Conservation (phyloP, 129 eudicot species). For the Flaveria brownii region DNA sequence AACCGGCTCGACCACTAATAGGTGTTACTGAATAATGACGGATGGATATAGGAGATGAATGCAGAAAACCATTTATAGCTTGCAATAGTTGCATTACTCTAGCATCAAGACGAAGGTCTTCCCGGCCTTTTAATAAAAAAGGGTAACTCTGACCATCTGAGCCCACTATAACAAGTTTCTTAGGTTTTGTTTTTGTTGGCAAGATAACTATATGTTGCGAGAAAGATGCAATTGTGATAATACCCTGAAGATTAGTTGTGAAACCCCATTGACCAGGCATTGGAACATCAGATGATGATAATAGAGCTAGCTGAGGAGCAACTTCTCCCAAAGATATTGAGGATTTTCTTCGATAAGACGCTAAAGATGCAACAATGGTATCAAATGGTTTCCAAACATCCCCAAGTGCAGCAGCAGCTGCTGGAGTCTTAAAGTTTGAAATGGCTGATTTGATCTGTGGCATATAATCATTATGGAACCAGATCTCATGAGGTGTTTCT, state of each 20-base stretch:
- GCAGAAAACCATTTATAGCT: constrained; percentile 82
- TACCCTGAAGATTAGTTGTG: constrained; percentile 59
- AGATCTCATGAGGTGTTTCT: constrained; percentile 85
- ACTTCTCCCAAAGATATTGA: constrained; percentile 81
- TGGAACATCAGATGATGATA: constrained; percentile 90
- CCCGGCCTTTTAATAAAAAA: constrained; percentile 90
- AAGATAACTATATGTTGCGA: constrained; percentile 69
- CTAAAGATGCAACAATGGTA: constrained; percentile 72
- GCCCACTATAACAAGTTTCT: constrained; percentile 79
- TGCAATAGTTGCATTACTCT: constrained; percentile 97
- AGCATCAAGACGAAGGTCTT: constrained; percentile 99
- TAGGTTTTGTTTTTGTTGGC: constrained; percentile 96
- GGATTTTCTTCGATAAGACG: constrained; percentile 91
- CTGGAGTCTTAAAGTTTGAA: constrained; percentile 69
- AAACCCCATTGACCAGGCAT: constrained; percentile 81
- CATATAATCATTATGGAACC: constrained; percentile 89
- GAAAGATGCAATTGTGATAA: constrained; percentile 86
- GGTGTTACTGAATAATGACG: constrained; percentile 97
- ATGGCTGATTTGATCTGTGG: constrained; percentile 77
- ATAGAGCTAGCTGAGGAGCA: constrained; percentile 77
- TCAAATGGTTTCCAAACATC: constrained; percentile 94
- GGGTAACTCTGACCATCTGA: constrained; percentile 91
- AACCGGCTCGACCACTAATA: constrained; percentile 96
- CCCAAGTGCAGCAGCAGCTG: constrained; percentile 67
- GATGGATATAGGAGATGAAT: constrained; percentile 64